Evolutionary conservation across 2,329 filamentous ascomycete genomes (phyloP).

Genomic region (Westerdykella ornata): DNA sequence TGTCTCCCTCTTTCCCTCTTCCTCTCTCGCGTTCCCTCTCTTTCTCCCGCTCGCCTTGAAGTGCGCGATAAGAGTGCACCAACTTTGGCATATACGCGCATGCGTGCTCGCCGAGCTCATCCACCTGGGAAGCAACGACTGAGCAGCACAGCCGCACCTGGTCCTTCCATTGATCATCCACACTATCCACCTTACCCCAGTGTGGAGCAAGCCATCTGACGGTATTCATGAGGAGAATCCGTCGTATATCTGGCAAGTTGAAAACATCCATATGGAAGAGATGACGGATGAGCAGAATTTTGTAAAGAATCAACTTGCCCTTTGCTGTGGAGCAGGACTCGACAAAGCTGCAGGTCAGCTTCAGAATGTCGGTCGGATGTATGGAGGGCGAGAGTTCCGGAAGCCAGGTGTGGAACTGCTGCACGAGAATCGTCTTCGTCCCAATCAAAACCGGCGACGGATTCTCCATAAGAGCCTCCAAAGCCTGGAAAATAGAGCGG

Average conservation of each 20-base stretch:
- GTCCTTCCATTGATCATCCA: slow-evolving; percentile 82
- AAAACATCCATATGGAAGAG: slow-evolving; percentile 80
- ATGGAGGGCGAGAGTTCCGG: slow-evolving; percentile 76
- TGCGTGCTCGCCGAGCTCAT: slow-evolving; percentile 70
- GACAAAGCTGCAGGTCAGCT: slow-evolving; percentile 88
- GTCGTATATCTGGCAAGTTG: slow-evolving; percentile 65
- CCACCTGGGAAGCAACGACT: slow-evolving; percentile 77
- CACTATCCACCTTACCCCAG: slow-evolving; percentile 70
- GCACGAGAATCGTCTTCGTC: slow-evolving; percentile 88
- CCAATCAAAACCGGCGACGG: slow-evolving; percentile 78
- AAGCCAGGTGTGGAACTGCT: slow-evolving; percentile 97
- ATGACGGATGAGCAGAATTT: slow-evolving; percentile 86
- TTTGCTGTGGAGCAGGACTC: slow-evolving; percentile 82
- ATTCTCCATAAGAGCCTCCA: slow-evolving; percentile 86
- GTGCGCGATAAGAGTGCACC: slow-evolving; percentile 76
- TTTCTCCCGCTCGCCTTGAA: slow-evolving; percentile 47
- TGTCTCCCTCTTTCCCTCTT: slow-evolving; percentile 19
- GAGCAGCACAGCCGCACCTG: slow-evolving; percentile 92
- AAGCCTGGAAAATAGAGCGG: slow-evolving; percentile 77
- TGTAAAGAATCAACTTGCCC: slow-evolving; percentile 86
- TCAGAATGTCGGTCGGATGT: slow-evolving; percentile 74
- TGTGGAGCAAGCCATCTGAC: slow-evolving; percentile 87
- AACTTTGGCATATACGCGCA: slow-evolving; percentile 87
- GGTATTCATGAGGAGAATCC: slow-evolving; percentile 70
- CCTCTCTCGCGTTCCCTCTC: neutral